A percentile compares a stretch with the other conserved stretches of the same genome.
These are phyloP conservation scores for Curvularia sp. DNA, from an alignment of 2,329 filamentous ascomycete genomes.

Conservation along the genomic window DNA sequence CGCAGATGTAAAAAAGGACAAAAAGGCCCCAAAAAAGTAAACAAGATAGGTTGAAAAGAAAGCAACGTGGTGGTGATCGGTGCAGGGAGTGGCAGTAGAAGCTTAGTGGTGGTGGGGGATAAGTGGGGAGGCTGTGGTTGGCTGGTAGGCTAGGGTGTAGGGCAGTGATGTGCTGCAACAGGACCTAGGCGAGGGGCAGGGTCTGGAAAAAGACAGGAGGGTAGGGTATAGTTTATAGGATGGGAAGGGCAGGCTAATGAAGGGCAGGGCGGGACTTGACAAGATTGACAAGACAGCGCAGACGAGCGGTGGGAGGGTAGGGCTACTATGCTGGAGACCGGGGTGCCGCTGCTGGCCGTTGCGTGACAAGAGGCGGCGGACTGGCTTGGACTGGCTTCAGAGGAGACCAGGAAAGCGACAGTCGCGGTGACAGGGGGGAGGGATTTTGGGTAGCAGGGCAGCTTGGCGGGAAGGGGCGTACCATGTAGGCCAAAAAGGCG, in stretches of 20 bases:
- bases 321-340: conserved; percentile 34
- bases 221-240: conserved; percentile 48
- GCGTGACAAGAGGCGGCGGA: conserved; percentile 42
- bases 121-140: conserved; percentile 34
- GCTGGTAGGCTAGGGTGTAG: conserved; percentile 34
- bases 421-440: conserved; percentile 42
- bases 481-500: conserved; percentile 52
- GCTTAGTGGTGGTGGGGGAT: conserved; percentile 28
- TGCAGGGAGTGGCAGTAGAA: conserved; percentile 26
- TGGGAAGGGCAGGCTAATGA: conserved; percentile 41
- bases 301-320: conserved; percentile 41
- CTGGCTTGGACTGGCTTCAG: conserved; percentile 20
- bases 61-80: conserved; percentile 19
- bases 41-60: conserved; percentile 11
- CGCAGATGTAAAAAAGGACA: conserved; percentile 26
- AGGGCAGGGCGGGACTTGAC: conserved; percentile 28
- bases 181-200: conserved; percentile 47
- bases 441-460: conserved; percentile 41
- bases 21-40: conserved; percentile 12
- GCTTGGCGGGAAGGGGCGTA: conserved; percentile 52
- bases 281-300: conserved; percentile 45
- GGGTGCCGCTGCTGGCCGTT: conserved; percentile 43
- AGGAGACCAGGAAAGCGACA: conserved; percentile 32
- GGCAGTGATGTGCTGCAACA: conserved; percentile 33
- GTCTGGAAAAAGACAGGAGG: conserved; percentile 42